Percentiles rank a stretch among this genome's conserved stretches.
phyloP scores from a whole-genome alignment of 192 early-diverging fungal species.

The Entophlyctis helioformis region DNA sequence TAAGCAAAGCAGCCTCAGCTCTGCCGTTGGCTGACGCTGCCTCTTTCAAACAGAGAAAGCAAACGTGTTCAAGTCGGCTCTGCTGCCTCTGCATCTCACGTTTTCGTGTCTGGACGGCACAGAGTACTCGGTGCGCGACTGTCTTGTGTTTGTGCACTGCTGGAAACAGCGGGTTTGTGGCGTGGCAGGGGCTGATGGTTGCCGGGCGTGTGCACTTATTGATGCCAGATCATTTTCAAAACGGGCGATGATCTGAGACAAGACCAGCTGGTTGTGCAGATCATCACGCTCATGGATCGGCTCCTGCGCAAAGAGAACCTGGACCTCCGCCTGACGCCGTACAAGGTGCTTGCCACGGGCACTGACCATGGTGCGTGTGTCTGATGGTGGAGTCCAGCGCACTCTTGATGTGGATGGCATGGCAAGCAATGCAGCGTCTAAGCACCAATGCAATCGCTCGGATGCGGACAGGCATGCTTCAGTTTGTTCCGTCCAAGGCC shows the following conservation, averaged over 20 bases:
- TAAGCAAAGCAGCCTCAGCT: background rate
- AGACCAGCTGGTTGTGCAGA: conserved; percentile 96
- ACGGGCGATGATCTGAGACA: conserved; percentile 94
- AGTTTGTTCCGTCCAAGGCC: conserved; percentile 84
- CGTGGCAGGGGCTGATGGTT: too few species aligned
- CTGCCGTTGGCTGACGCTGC: background rate
- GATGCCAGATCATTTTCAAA: conserved; percentile 83
- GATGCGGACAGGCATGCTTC: conserved; percentile 60
- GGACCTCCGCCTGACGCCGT: conserved; percentile 85
- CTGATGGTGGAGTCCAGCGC: too few species aligned
- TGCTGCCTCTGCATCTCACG: conserved; percentile 76
- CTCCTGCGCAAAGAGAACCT: conserved; percentile 91
- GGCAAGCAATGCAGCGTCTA: too few species aligned
- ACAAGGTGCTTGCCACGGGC: conserved; percentile 92
- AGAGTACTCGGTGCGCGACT: conserved; percentile 61
- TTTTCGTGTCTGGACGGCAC: conserved; percentile 75
- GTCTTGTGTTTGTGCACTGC: too few species aligned
- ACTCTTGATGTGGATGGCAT: too few species aligned
- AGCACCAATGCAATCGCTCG: too few species aligned
- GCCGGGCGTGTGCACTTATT: too few species aligned
- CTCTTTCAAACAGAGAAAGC: conserved; percentile 47
- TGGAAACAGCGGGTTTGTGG: too few species aligned
- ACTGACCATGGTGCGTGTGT: conserved; percentile 64
- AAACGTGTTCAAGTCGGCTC: conserved; percentile 79
- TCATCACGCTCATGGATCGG: conserved; percentile 95